phyloP scores from a whole-genome alignment of 2,329 filamentous ascomycete species.

The Pleoardoris graminearum region DNA sequence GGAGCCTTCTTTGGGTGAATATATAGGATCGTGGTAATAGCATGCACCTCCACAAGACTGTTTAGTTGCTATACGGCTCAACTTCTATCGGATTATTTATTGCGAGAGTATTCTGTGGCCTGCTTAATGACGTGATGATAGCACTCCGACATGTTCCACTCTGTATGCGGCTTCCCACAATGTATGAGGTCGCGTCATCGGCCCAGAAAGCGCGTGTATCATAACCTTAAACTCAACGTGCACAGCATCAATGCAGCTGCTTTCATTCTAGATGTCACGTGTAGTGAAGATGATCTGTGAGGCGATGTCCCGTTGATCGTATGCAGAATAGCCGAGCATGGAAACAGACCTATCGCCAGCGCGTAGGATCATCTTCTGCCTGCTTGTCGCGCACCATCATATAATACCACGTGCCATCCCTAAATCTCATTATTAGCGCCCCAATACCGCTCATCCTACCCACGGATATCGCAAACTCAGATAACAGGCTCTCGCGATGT shows the following conservation, averaged over 20 bases:
- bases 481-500: slow-evolving; percentile 45
- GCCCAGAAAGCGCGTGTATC: slow-evolving; percentile 62
- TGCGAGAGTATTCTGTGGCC: slow-evolving; percentile 32
- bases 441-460: slow-evolving; percentile 46
- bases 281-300: slow-evolving; percentile 51
- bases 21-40: not conserved
- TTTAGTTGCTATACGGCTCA: slow-evolving; percentile 19
- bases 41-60: slow-evolving; percentile 39
- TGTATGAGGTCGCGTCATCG: slow-evolving; percentile 57
- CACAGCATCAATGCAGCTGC: slow-evolving; percentile 54
- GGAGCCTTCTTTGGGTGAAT: slow-evolving; percentile 20
- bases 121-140: not conserved
- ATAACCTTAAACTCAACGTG: slow-evolving; percentile 56
- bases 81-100: slow-evolving; percentile 41
- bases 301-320: not conserved
- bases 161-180: slow-evolving; percentile 39
- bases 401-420: slow-evolving; percentile 48
- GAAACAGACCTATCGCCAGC: slow-evolving; percentile 46
- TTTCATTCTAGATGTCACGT: slow-evolving; percentile 48
- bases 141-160: slow-evolving; percentile 24
- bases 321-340: no score
- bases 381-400: slow-evolving; percentile 41
- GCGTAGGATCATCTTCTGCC: slow-evolving; percentile 25
- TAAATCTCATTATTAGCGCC: slow-evolving; percentile 47
- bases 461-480: slow-evolving; percentile 40